A percentile compares a stretch with the other conserved stretches of the same genome.
These are phyloP conservation scores for Chrysoporthe cubensis DNA, from an alignment of 2,329 filamentous ascomycete genomes.

Conservation along the genomic window DNA sequence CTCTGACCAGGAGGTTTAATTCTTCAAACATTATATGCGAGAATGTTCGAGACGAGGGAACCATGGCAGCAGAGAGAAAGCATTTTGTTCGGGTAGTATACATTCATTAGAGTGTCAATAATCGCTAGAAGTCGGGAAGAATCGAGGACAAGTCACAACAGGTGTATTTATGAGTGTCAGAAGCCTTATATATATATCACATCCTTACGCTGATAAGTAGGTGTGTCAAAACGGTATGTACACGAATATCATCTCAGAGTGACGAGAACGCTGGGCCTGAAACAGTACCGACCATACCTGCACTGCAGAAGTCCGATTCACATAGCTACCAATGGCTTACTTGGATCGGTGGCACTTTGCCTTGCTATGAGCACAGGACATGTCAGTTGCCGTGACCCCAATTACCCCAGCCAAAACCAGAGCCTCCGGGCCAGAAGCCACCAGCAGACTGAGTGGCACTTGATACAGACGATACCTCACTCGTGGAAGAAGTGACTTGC, in stretches of 20 bases:
- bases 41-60: too few relatives aligned
- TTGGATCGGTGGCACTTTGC: constrained; percentile 6
- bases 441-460: not conserved
- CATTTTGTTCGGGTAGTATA: too few relatives aligned
- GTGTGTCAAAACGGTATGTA: not conserved
- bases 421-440: not conserved
- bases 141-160: not conserved
- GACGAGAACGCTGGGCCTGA: too few relatives aligned
- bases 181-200: not conserved
- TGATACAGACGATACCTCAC: not conserved
- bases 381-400: not conserved
- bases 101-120: not conserved
- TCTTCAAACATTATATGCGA: too few relatives aligned
- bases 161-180: not conserved
- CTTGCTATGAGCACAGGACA: not conserved
- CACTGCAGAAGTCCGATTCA: not conserved
- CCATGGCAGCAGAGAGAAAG: too few relatives aligned
- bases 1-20: too few relatives aligned
- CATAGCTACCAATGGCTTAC: not conserved
- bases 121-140: not conserved
- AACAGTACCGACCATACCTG: not conserved
- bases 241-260: not conserved
- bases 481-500: constrained; percentile 9
- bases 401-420: not conserved
- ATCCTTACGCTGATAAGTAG: not conserved